Evolutionary conservation across 2,329 filamentous ascomycete genomes (phyloP).

Genomic region (Teratosphaeria viscida): DNA sequence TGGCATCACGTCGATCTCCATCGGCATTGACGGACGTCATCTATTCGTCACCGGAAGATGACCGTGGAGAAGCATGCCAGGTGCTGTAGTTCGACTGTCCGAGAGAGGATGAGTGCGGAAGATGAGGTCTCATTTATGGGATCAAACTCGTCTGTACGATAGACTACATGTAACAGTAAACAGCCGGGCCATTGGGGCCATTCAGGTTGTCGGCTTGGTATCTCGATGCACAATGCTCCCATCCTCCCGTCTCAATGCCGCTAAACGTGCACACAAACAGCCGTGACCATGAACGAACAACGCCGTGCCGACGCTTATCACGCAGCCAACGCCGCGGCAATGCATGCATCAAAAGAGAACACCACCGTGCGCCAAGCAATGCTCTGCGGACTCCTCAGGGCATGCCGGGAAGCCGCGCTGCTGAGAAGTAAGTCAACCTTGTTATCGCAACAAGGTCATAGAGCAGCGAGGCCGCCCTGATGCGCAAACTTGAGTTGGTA

Average conservation of each 20-base stretch:
- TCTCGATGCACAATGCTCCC: neutral
- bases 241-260: neutral
- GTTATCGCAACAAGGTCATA: too few species aligned
- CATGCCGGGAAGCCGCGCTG: neutral
- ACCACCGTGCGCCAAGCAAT: neutral
- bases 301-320: neutral
- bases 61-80: too few species aligned
- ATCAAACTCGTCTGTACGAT: neutral
- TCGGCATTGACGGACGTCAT: too few species aligned
- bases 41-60: too few species aligned
- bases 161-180: neutral
- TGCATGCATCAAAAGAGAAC: neutral
- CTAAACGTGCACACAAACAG: neutral
- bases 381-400: neutral
- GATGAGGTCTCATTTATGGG: neutral
- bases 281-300: neutral
- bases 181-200: neutral
- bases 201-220: neutral
- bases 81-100: too few species aligned
- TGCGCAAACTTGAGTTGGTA: constrained; percentile 65
- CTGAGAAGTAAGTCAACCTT: neutral
- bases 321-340: neutral
- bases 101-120: neutral
- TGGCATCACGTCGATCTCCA: too few species aligned
- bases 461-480: constrained; percentile 44